Conservation (phyloP, 169 alveolate species). For the Sarcocystis neurona region DNA sequence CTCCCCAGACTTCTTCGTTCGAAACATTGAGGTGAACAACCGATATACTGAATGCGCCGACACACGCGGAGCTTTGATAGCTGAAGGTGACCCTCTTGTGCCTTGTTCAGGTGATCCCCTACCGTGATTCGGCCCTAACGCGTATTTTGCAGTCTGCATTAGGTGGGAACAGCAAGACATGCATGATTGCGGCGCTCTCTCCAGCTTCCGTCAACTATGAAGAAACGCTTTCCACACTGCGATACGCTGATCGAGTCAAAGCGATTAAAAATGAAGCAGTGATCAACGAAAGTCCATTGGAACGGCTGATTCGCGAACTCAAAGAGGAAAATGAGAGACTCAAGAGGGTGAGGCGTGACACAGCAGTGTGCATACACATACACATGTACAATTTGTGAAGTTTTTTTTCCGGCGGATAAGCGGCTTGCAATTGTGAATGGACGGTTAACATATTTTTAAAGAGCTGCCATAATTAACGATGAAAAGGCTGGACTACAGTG, state of each 20-base stretch:
- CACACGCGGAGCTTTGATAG: background rate
- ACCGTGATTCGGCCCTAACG: slow-evolving; percentile 90
- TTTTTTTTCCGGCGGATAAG: too few species aligned
- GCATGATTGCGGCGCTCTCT: slow-evolving; percentile 87
- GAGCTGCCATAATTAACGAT: too few species aligned
- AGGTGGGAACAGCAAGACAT: slow-evolving; percentile 90
- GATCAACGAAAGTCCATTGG: slow-evolving; percentile 85
- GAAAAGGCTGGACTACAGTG: too few species aligned
- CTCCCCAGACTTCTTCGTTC: too few species aligned
- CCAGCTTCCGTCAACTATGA: slow-evolving; percentile 88
- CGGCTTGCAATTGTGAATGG: too few species aligned
- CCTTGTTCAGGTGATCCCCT: slow-evolving; percentile 80
- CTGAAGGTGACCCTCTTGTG: background rate
- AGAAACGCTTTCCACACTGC: slow-evolving; percentile 86
- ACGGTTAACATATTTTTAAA: too few species aligned
- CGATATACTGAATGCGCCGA: background rate
- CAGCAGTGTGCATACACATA: background rate
- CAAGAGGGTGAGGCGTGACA: slow-evolving; percentile 32
- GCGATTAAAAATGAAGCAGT: slow-evolving; percentile 87
- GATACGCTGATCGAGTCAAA: slow-evolving; percentile 89
- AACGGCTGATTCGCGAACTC: slow-evolving; percentile 84
- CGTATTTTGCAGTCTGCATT: slow-evolving; percentile 89
- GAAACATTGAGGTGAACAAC: too few species aligned
- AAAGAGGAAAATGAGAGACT: slow-evolving; percentile 72
- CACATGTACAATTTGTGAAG: background rate